These are phyloP conservation scores for Tolypocladium ovalisporum DNA, from an alignment of 2,329 filamentous ascomycete genomes.

Conservation along the genomic window DNA sequence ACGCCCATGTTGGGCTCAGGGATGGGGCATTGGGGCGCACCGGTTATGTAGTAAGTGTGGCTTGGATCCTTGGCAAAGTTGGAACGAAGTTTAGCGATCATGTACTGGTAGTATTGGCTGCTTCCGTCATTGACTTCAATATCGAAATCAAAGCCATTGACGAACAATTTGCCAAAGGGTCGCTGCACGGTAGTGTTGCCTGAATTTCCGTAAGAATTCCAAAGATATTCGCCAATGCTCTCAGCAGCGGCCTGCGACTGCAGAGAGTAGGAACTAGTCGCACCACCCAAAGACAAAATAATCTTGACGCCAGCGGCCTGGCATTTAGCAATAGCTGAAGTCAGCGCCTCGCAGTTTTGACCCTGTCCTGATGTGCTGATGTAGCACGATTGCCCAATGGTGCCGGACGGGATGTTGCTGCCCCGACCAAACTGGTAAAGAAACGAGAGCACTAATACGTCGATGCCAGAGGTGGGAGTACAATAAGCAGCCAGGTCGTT, in stretches of 20 bases:
- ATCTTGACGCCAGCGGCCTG: conserved; percentile 9
- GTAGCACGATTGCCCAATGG: conserved; percentile 26
- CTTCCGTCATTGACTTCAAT: conserved; percentile 8
- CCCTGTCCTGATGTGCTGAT: conserved; percentile 20
- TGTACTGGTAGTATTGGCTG: conserved; percentile 9
- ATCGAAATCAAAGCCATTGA: conserved; percentile 13
- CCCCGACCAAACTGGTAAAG: conserved; percentile 26
- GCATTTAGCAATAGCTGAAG: conserved; percentile 10
- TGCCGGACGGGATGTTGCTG: conserved; percentile 24
- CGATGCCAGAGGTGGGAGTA: conserved; percentile 23
- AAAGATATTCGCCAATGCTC: conserved; percentile 10
- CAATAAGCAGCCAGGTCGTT: conserved; percentile 27
- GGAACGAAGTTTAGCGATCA: conserved; percentile 10
- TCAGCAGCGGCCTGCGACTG: conserved; percentile 8
- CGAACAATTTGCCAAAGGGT: conserved; percentile 7
- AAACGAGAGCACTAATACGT: conserved; percentile 32
- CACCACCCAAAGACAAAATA: conserved; percentile 8
- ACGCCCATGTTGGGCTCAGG: conserved; percentile 25
- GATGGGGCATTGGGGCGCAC: conserved; percentile 29
- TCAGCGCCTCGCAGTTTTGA: conserved; percentile 13
- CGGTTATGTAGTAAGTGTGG: conserved; percentile 30
- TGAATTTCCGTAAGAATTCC: background rate
- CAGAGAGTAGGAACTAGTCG: conserved; percentile 8
- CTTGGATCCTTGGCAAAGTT: conserved; percentile 8
- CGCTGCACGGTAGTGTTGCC: conserved; percentile 4